Conservation (phyloP, 1,284 basidiomycete genomes). For the Sporisorium exsertum region DNA sequence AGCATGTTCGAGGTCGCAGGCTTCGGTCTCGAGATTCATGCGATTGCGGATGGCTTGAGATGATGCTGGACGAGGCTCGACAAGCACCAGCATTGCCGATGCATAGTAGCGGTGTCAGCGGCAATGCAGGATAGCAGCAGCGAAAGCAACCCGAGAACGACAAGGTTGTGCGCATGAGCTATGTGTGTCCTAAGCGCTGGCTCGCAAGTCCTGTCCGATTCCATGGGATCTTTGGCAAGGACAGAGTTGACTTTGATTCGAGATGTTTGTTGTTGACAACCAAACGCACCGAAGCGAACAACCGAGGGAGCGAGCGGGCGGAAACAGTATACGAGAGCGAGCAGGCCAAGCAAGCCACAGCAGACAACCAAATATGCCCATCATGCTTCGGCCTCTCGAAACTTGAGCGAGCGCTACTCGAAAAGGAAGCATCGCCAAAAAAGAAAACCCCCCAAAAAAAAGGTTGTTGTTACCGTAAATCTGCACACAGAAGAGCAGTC, state of each 20-base stretch:
- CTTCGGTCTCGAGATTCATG: background rate
- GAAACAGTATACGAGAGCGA: background rate
- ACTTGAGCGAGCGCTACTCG: slow-evolving; percentile 1
- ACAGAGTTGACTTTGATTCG: background rate
- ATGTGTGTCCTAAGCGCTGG: background rate
- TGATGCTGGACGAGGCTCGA: slow-evolving; percentile 1
- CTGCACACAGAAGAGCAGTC: no score
- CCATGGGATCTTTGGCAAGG: background rate
- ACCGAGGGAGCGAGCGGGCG: no score
- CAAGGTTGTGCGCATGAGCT: background rate
- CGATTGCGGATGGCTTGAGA: slow-evolving; percentile 1
- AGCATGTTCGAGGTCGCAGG: background rate
- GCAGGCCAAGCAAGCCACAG: background rate
- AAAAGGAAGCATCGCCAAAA: background rate
- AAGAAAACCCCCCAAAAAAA: no score
- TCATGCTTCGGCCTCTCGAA: slow-evolving; percentile 3
- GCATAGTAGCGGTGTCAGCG: slow-evolving; percentile 3
- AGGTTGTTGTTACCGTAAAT: no score
- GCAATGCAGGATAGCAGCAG: slow-evolving; percentile 3
- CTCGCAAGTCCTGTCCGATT: background rate
- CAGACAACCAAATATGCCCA: slow-evolving; percentile 4
- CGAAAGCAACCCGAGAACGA: background rate
- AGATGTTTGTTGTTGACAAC: slow-evolving; percentile 11
- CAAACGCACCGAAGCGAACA: background rate
- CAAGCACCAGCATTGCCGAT: slow-evolving; percentile 1